These are phyloP conservation scores for Chalaropsis ovoidea DNA, from an alignment of 2,329 filamentous ascomycete species.

Conservation along the genomic window DNA sequence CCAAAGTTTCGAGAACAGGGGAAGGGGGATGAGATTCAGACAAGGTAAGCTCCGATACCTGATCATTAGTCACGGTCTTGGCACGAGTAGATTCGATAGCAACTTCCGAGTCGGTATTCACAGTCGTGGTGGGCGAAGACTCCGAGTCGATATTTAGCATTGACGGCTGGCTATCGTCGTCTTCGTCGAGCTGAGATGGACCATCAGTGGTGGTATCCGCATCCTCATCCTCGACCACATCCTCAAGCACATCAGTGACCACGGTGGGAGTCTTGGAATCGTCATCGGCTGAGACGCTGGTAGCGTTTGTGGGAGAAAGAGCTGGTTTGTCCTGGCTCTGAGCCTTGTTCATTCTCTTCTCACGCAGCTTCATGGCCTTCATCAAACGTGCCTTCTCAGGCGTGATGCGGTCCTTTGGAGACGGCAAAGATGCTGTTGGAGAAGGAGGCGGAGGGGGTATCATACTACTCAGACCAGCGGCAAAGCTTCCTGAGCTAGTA, in stretches of 20 bases:
- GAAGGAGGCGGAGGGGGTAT: conserved; percentile 21
- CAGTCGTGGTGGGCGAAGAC: conserved; percentile 11
- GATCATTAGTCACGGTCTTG: conserved; percentile 35
- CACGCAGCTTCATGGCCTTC: conserved; percentile 85
- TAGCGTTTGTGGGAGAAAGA: background rate
- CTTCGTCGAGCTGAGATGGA: conserved; percentile 28
- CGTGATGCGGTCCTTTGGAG: conserved; percentile 50
- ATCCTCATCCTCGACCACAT: conserved; percentile 25
- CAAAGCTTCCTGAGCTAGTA: conserved; percentile 30
- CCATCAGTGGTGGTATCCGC: conserved; percentile 28
- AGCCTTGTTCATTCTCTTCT: conserved; percentile 49
- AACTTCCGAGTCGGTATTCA: conserved; percentile 45
- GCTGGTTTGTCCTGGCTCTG: background rate
- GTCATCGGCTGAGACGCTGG: conserved; percentile 19
- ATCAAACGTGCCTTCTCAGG: conserved; percentile 85
- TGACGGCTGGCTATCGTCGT: conserved; percentile 31
- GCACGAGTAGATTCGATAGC: conserved; percentile 40
- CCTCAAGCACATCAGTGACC: background rate
- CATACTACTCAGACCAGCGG: conserved; percentile 14
- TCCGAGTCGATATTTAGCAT: conserved; percentile 33
- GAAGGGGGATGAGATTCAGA: conserved; percentile 51
- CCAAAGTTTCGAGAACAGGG: conserved; percentile 44
- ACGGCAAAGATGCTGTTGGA: conserved; percentile 27
- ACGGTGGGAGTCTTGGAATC: conserved; percentile 26
- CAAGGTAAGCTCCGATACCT: conserved; percentile 39